Percentiles rank a stretch among this genome's conserved stretches.
Conservation (phyloP, 495 filamentous ascomycete species). For the Hypoxylon cercidicola region DNA sequence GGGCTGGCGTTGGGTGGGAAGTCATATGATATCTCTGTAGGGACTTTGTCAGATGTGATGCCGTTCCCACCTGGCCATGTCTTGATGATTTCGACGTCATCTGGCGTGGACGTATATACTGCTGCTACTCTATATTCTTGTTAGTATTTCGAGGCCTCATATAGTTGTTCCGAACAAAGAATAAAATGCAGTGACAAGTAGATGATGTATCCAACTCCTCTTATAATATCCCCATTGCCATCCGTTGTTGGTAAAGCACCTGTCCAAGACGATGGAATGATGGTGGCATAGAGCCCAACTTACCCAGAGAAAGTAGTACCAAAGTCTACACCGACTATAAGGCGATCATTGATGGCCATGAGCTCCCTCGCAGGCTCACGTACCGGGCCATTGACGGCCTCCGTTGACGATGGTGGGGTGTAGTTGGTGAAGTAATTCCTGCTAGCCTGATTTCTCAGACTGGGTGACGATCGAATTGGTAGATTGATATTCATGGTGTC, state of each 20-base stretch:
- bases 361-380: slow-evolving; percentile 61
- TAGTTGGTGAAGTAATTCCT: slow-evolving; percentile 64
- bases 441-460: slow-evolving; percentile 63
- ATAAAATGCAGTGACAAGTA: not conserved
- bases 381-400: slow-evolving; percentile 65
- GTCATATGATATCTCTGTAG: slow-evolving; percentile 69
- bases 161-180: not conserved
- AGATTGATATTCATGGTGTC: slow-evolving; percentile 59
- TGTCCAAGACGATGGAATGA: not conserved
- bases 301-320: slow-evolving; percentile 77
- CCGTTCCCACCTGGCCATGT: slow-evolving; percentile 82
- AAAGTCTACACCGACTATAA: slow-evolving; percentile 75
- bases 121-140: slow-evolving; percentile 67
- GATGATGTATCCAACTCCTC: slow-evolving; percentile 2
- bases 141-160: slow-evolving; percentile 9
- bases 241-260: not conserved
- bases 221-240: not conserved
- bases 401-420: slow-evolving; percentile 60
- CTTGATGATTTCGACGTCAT: slow-evolving; percentile 84
- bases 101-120: slow-evolving; percentile 79
- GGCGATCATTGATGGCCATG: slow-evolving; percentile 58
- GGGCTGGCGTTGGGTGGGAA: slow-evolving; percentile 49
- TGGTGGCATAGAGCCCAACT: slow-evolving; percentile 37
- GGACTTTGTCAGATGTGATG: slow-evolving; percentile 76
- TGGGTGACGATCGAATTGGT: slow-evolving; percentile 57